Evolutionary conservation across 352 stramenopile species (phyloP).

Genomic region (Phytophthora capsici): DNA sequence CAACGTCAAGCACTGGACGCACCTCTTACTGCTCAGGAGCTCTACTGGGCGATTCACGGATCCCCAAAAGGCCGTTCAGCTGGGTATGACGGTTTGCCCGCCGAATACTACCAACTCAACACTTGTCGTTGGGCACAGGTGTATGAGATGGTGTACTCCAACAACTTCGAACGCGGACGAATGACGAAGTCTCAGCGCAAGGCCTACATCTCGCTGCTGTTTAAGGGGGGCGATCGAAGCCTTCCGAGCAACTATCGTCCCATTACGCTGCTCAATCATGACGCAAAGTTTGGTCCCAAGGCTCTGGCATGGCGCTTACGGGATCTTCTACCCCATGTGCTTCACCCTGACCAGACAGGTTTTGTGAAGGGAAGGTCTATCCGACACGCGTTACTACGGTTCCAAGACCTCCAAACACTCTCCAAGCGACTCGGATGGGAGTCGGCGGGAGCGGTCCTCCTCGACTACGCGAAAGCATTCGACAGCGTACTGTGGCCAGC

Average conservation of each 20-base stretch:
- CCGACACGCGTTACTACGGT: constrained; percentile 6
- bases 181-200: constrained; percentile 20
- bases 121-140: constrained; percentile 9
- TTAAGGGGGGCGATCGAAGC: constrained; percentile 1
- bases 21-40: constrained; percentile 8
- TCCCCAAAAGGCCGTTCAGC: constrained; percentile 11
- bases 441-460: constrained; percentile 4
- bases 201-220: constrained; percentile 21
- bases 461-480: constrained; percentile 30
- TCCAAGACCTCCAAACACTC: constrained; percentile 25
- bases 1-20: constrained; percentile 1
- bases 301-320: constrained; percentile 4
- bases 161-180: not conserved
- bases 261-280: constrained; percentile 20
- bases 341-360: constrained; percentile 11
- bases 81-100: constrained; percentile 11
- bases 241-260: constrained; percentile 13
- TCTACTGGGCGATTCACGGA: constrained; percentile 18
- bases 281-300: constrained; percentile 28
- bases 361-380: constrained; percentile 16
- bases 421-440: not conserved
- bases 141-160: constrained; percentile 19
- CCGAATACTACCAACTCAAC: constrained; percentile 20
- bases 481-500: constrained; percentile 24
- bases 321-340: not conserved